Base-by-base conservation (phyloP, 1,284 basidiomycete genomes). In the Rhodofomes roseus region DNA sequence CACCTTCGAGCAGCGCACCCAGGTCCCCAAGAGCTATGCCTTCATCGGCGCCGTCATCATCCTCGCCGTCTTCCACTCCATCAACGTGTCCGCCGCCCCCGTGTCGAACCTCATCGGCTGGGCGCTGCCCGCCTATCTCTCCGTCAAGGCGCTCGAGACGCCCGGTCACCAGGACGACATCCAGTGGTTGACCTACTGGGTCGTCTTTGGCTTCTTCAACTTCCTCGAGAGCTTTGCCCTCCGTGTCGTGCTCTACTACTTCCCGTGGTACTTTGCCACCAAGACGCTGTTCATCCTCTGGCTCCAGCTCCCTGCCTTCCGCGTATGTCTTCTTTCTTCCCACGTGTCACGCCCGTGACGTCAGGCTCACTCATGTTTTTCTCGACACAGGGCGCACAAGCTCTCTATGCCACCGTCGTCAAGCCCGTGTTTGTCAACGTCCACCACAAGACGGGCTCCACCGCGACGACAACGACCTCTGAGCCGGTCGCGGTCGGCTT, bases 181-280 rank as follows among this genome's bases (percentile, higher is more conserved):
- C 63, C 92, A 95, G 75, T 95, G 93, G 93, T 81, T 95, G 67
- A 93, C 92, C 9, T 93, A 93, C 78, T 93, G 92, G 92, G 81
- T 90, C 69, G 82, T 93, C 59, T 93, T 94, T 68, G 91, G 90
- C 54, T 88, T 87, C 77, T 90, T 95, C 83, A 93, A 87, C 77
- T 91, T 94, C 76, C 67, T 90, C 59, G 93, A 94, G 76, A 87
- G 83, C 71, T 81, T 93, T 66, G 87, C 89, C 29, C 80, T 89
- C 61, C 83, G 86, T 58, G 58, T 87, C 61, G 81, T 93, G 55
- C 84, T 94, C 63, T 91, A 92, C 78, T 94, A 93, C 71, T 69
- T 93, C 67, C 89, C 91, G 43, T 93, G 93, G 89, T 96, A 95
- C 76, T 96, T 89, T 72, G 86, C 90, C 55, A 84, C 93, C 82